A percentile compares a stretch with the other conserved stretches of the same genome.
Evolutionary conservation across 352 stramenopile genomes (phyloP).

Genomic region (Phytophthora aleatoria): DNA sequence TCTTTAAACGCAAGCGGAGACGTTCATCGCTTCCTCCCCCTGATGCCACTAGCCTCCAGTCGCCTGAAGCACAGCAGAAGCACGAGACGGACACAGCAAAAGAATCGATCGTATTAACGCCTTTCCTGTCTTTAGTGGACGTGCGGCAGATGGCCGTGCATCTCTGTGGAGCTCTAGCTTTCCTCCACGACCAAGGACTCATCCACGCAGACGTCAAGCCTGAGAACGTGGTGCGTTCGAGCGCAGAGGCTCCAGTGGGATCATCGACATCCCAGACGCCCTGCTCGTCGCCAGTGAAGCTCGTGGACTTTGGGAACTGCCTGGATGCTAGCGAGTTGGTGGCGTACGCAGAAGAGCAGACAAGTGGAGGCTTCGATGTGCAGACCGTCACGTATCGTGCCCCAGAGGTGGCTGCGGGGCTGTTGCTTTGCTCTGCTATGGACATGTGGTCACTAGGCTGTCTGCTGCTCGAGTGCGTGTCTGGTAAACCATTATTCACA

Average conservation of each 20-base stretch:
- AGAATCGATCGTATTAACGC: constrained; percentile 5
- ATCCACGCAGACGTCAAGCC: constrained; percentile 83
- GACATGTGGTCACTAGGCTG: constrained; percentile 86
- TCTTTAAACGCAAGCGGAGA: constrained; percentile 27
- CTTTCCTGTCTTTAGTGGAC: constrained; percentile 41
- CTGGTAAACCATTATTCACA: constrained; percentile 61
- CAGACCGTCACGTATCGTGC: constrained; percentile 78
- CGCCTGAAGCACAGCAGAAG: constrained; percentile 8
- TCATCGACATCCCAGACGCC: constrained; percentile 4
- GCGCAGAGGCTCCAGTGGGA: constrained; percentile 19
- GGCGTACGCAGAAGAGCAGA: constrained; percentile 38
- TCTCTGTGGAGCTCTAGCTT: constrained; percentile 64
- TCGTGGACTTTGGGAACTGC: constrained; percentile 84
- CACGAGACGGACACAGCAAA: constrained; percentile 1
- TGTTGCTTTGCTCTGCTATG: constrained; percentile 62
- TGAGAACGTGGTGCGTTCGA: constrained; percentile 62
- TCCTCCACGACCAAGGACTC: constrained; percentile 62
- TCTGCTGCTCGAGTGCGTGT: constrained; percentile 67
- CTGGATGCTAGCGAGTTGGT: constrained; percentile 48
- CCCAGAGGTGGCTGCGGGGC: constrained; percentile 67
- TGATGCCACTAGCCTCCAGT: constrained; percentile 11
- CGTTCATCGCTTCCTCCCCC: constrained; percentile 11
- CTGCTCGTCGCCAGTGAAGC: constrained; percentile 48
- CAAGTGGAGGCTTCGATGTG: constrained; percentile 58
- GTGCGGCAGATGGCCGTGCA: constrained; percentile 65